A percentile compares a stretch with the other conserved stretches of the same genome.
These are phyloP conservation scores for Globisporangium carolinianum DNA, from an alignment of 352 stramenopile species.

Conservation along the genomic window DNA sequence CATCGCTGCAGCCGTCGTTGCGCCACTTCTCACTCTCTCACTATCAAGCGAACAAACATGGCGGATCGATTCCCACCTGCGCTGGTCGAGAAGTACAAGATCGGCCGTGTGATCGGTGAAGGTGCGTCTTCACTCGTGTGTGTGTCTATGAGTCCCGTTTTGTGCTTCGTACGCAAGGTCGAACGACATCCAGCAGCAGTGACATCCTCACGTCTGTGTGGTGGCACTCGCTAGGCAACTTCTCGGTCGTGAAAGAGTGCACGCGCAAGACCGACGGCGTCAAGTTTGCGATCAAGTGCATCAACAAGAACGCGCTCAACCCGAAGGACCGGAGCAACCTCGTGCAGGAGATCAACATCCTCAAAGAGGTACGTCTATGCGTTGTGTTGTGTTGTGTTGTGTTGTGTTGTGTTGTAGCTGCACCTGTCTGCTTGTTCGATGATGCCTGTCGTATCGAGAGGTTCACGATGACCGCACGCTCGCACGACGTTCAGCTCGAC, in stretches of 20 bases:
- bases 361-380: slow-evolving; percentile 37
- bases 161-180: no score
- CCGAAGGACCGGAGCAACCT: slow-evolving; percentile 77
- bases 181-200: not conserved
- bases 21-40: no score
- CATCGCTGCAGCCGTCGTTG: no score
- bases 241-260: slow-evolving; percentile 80
- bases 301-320: slow-evolving; percentile 75
- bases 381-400: no score
- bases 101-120: slow-evolving; percentile 70
- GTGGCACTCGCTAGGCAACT: slow-evolving; percentile 46
- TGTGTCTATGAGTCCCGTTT: not conserved
- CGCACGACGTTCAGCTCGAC: slow-evolving; percentile 26
- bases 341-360: slow-evolving; percentile 77
- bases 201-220: not conserved
- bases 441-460: no score
- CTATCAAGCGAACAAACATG: slow-evolving; percentile 19
- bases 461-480: no score
- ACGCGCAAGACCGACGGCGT: slow-evolving; percentile 37
- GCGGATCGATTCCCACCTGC: slow-evolving; percentile 39
- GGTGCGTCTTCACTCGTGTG: slow-evolving; percentile 12
- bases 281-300: slow-evolving; percentile 77
- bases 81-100: slow-evolving; percentile 76
- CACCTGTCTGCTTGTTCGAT: not conserved
- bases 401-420: no score